phyloP scores from a whole-genome alignment of 345 rosid species.

The Schrenkiella parvula region DNA sequence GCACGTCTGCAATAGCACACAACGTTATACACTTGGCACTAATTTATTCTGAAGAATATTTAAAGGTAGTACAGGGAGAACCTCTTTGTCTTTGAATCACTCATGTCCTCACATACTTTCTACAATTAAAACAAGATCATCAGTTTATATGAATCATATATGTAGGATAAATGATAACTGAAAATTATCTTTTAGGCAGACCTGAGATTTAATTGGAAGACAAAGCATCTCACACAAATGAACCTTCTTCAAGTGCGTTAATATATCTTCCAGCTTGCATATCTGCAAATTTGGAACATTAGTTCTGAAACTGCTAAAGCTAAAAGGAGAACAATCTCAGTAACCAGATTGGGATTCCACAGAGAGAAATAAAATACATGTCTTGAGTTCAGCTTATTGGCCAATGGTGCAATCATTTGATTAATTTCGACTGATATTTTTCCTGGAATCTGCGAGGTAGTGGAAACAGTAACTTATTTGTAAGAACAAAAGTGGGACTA shows the following conservation, averaged over 20 bases:
- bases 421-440: conserved; percentile 50
- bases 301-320: conserved; percentile 1
- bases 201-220: conserved; percentile 68
- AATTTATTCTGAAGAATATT: background rate
- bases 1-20: conserved; percentile 48
- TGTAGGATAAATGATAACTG: conserved; percentile 3
- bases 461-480: conserved; percentile 1
- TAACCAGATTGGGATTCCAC: conserved; percentile 12
- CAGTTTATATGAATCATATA: conserved; percentile 11
- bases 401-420: conserved; percentile 45
- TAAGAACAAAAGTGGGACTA: conserved; percentile 24
- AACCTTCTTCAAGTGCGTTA: conserved; percentile 52
- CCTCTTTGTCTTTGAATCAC: conserved; percentile 47
- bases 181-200: conserved; percentile 29
- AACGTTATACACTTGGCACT: conserved; percentile 21
- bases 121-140: conserved; percentile 35
- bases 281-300: conserved; percentile 49
- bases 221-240: conserved; percentile 48
- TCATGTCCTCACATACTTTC: conserved; percentile 38
- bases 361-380: conserved; percentile 39
- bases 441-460: conserved; percentile 54
- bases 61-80: conserved; percentile 26
- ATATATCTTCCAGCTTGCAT: conserved; percentile 47
- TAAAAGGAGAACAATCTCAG: conserved; percentile 14
- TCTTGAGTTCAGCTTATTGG: conserved; percentile 46